Conservation (phyloP, 179 eudicot species). For the Beta lomatogona region DNA sequence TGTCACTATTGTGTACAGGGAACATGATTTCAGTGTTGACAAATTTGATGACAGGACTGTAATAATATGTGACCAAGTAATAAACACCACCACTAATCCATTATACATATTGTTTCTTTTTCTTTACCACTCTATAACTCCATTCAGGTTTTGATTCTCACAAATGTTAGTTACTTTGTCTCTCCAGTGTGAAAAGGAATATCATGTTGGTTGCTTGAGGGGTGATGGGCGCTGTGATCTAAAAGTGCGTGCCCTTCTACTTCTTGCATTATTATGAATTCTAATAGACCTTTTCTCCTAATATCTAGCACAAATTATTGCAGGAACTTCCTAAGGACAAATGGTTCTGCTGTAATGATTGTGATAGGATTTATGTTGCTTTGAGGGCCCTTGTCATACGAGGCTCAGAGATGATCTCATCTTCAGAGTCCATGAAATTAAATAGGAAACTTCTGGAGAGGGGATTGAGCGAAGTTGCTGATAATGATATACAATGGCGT, state of each 20-base stretch:
- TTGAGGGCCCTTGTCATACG: slow-evolving; percentile 49
- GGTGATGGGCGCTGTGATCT: slow-evolving; percentile 69
- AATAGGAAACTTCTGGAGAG: slow-evolving; percentile 47
- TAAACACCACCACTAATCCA: not conserved
- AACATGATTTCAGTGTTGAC: slow-evolving; percentile 73
- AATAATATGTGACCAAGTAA: slow-evolving; percentile 92
- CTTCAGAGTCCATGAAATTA: slow-evolving; percentile 43
- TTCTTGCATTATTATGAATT: not conserved
- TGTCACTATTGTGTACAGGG: slow-evolving; percentile 42
- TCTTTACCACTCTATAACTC: not conserved
- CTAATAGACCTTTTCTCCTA: slow-evolving; percentile 2
- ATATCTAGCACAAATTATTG: slow-evolving; percentile 8
- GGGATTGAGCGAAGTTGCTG: slow-evolving; percentile 45
- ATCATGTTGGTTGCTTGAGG: slow-evolving; percentile 94
- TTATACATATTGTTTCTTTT: not conserved
- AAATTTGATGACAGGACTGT: slow-evolving; percentile 90
- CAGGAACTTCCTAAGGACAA: slow-evolving; percentile 85
- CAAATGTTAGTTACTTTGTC: slow-evolving; percentile 13
- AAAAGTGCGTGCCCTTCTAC: slow-evolving; percentile 49
- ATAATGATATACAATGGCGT: slow-evolving; percentile 63
- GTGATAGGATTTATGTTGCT: slow-evolving; percentile 57
- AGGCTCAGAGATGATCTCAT: slow-evolving; percentile 58
- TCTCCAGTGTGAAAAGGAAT: slow-evolving; percentile 88
- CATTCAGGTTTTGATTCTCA: slow-evolving; percentile 6
- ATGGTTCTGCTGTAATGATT: slow-evolving; percentile 89